A percentile compares a stretch with the other conserved stretches of the same genome.
phyloP scores from a whole-genome alignment of 768 basidiomycete genomes.

The Boletellus ananas region DNA sequence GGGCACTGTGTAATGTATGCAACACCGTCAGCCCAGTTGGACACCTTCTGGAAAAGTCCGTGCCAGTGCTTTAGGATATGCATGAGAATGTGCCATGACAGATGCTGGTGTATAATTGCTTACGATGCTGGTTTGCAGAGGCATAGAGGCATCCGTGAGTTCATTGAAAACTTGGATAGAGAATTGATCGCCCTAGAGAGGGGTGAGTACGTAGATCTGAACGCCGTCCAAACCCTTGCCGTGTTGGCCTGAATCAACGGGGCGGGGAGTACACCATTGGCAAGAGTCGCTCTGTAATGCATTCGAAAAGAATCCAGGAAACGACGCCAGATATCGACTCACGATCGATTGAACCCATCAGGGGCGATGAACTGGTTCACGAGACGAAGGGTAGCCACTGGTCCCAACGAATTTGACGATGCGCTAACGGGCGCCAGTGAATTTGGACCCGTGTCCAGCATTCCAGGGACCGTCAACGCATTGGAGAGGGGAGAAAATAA shows the following conservation, averaged over 20 bases:
- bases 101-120: conserved; percentile 5
- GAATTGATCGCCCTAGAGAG: conserved; percentile 36
- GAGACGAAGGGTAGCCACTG: conserved; percentile 29
- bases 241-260: conserved; percentile 43
- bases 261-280: conserved; percentile 43
- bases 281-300: conserved; percentile 38
- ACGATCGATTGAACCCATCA: conserved; percentile 46
- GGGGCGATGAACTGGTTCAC: conserved; percentile 41
- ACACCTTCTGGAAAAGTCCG: conserved; percentile 24
- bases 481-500: conserved; percentile 5
- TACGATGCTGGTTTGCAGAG: conserved; percentile 42
- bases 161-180: conserved; percentile 42
- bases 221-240: conserved; percentile 2
- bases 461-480: not conserved
- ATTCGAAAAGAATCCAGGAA: not conserved
- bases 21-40: conserved; percentile 35
- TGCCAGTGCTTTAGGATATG: conserved; percentile 29
- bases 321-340: not conserved
- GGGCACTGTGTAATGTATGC: conserved; percentile 45
- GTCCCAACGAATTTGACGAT: conserved; percentile 10
- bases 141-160: conserved; percentile 45
- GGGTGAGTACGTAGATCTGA: not conserved
- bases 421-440: not conserved
- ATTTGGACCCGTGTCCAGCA: not conserved
- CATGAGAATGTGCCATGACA: conserved; percentile 14